Conservation (phyloP, 441 rosid genomes). For the Croton laevigatus region DNA sequence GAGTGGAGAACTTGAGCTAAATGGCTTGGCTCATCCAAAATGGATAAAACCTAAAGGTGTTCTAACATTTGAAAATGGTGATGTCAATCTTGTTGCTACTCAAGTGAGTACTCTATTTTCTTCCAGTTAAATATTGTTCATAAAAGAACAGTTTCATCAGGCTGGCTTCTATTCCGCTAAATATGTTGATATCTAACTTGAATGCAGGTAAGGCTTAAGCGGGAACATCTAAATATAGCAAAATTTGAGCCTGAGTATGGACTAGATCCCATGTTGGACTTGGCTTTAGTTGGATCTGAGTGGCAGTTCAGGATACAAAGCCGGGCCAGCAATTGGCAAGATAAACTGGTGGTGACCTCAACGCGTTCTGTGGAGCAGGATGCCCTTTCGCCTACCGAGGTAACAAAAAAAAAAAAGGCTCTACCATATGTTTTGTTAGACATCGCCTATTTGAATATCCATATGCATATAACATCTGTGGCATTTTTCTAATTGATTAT, state of each 20-base stretch:
- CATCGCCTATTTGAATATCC: background rate
- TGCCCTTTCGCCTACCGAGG: constrained; percentile 93
- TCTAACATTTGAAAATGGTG: constrained; percentile 92
- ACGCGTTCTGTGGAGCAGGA: constrained; percentile 96
- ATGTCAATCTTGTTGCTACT: constrained; percentile 97
- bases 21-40: constrained; percentile 93
- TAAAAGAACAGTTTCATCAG: background rate
- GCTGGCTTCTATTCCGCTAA: constrained; percentile 12
- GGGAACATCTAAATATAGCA: constrained; percentile 89
- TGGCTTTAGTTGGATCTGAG: constrained; percentile 97
- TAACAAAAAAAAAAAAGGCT: constrained; percentile 25
- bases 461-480: background rate
- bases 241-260: constrained; percentile 96
- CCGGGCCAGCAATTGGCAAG: constrained; percentile 98
- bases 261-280: constrained; percentile 86
- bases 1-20: constrained; percentile 92
- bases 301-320: constrained; percentile 98
- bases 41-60: constrained; percentile 85
- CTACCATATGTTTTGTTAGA: background rate
- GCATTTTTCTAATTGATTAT: background rate
- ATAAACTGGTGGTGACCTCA: constrained; percentile 88
- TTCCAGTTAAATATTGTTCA: constrained; percentile 10
- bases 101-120: constrained; percentile 51
- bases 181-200: constrained; percentile 16
- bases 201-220: constrained; percentile 84